These are phyloP conservation scores for Pseudevernia furfuracea DNA, from an alignment of 495 filamentous ascomycete species.

Conservation along the genomic window DNA sequence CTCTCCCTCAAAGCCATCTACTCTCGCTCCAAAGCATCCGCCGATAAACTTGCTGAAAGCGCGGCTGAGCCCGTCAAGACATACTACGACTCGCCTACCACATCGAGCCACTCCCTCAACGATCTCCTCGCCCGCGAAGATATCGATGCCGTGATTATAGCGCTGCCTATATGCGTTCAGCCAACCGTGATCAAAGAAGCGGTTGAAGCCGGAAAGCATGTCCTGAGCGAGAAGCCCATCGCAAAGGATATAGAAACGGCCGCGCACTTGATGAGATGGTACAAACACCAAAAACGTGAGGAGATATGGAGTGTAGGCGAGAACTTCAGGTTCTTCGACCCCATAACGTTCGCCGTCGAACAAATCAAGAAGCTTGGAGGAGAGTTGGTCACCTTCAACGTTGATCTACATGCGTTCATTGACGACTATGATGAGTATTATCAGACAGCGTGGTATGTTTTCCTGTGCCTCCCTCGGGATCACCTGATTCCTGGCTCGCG, in stretches of 20 bases:
- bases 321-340: constrained; percentile 18
- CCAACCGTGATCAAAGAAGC: constrained; percentile 22
- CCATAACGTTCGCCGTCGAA: constrained; percentile 9
- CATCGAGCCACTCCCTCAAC: constrained; percentile 17
- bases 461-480: neutral
- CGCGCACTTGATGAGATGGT: constrained; percentile 13
- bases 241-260: constrained; percentile 18
- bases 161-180: constrained; percentile 26
- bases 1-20: constrained; percentile 29
- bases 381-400: constrained; percentile 15
- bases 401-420: constrained; percentile 13
- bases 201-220: constrained; percentile 28
- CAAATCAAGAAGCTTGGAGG: constrained; percentile 17
- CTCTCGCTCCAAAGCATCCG: constrained; percentile 25
- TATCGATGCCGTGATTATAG: constrained; percentile 26
- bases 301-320: constrained; percentile 22
- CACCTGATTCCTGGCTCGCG: neutral
- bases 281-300: neutral
- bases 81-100: constrained; percentile 21
- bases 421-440: constrained; percentile 14
- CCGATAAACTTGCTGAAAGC: constrained; percentile 12
- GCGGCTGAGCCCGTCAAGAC: constrained; percentile 16
- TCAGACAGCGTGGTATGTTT: constrained; percentile 14
- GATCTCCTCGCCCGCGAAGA: constrained; percentile 27
- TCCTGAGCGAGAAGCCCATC: constrained; percentile 25